Base-by-base conservation (phyloP, 352 stramenopile genomes). In the Phytophthora fragariae region DNA sequence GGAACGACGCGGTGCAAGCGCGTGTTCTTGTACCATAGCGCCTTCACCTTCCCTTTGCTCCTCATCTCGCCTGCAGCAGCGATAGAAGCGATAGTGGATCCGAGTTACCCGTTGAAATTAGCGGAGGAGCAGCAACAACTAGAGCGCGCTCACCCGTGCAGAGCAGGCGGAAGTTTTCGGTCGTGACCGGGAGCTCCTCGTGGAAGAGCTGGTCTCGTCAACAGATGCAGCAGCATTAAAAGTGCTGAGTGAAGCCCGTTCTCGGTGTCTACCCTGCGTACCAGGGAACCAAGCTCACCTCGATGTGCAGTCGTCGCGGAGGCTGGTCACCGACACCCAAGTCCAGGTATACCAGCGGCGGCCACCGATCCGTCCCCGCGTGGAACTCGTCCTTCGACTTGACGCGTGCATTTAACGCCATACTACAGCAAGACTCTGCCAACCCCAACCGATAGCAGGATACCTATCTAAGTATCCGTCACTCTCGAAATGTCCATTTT, bases 1-100 rank as follows among this genome's bases (percentile, higher is more conserved):
- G 97, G 97, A 65, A 99, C 97, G n/a, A 99, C 91, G n/a, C 97
- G 93, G 68, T 99, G 98, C 79, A 99, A 99, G 5, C 83, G 90
- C 52, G 83, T 95, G 64, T 95, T 95, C 80, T 99, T 99, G 92
- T 97, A 99, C 76, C 81, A 92, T 17, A 88, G 70, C 37, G 72
- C 70, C 33, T 81, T 78, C 11, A 83, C 72, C 46, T 85, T 83
- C 10, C 77, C 76, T 61, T 78, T 90, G 46, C 83, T 74, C 39
- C 83, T 84, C 68, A 82, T 72, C 58, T 92, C 86, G 5, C 83
- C 77, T 86, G 39, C 17, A 47, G 10, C 14, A 21, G 35, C 29
- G 21, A 14, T 44, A 9, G 2, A 6, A 41, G 46, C 56, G 19
- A 58, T 12, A 27, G 24, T 27, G 1, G 24, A 27, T 27, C 24